Evolutionary conservation across 2,329 filamentous ascomycete genomes (phyloP), one percentile per base, ranked within the genome.

Genomic region (Nothopassalora personata): DNA sequence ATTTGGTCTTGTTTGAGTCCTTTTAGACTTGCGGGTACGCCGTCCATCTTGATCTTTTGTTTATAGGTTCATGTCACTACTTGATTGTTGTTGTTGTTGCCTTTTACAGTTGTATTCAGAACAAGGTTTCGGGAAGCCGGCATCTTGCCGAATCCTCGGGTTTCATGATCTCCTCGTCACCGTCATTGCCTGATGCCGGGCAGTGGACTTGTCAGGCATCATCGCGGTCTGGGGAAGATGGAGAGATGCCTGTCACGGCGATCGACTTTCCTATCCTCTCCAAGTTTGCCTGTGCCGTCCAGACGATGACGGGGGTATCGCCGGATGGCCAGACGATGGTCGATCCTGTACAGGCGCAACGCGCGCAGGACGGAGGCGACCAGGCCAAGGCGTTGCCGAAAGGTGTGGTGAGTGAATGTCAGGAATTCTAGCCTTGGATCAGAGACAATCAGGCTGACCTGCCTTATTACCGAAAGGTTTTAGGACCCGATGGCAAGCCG

Each of bases 401-500:
- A 69, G 88, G 89, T 63, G 23, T 23, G 23, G 23, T 90, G 87
- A 49, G 87, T 87, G 63, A 89, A 94, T 76, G 90, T 90, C 57
- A 94, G 93, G 75, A 23, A 23, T 23, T 23, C 1, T 3, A n/a
- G 23, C 23, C 23, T 23, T 1, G 23, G 23, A 23, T 23, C 36
- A 64, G 59, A 2, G 47, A 23, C 18, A 23, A 50, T 10, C 47
- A 50, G 47, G 67, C 61, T 27, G 82, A 82, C 69, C 83, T 80
- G 68, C 23, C 23, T 23, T 1, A 34, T 75, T 88, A 31, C 83
- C 88, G 15, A 89, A 87, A 69, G 88, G 89, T 63, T 80, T 93
- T 2, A 82, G 90, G 87, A 49, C 87, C 87, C 63, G 89, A 94
- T 76, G 90, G 90, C 57, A 94, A 94, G 75, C 90, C 90, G 90